Evolutionary conservation across 1,284 basidiomycete genomes (phyloP).

Genomic region (Mycena sp.): DNA sequence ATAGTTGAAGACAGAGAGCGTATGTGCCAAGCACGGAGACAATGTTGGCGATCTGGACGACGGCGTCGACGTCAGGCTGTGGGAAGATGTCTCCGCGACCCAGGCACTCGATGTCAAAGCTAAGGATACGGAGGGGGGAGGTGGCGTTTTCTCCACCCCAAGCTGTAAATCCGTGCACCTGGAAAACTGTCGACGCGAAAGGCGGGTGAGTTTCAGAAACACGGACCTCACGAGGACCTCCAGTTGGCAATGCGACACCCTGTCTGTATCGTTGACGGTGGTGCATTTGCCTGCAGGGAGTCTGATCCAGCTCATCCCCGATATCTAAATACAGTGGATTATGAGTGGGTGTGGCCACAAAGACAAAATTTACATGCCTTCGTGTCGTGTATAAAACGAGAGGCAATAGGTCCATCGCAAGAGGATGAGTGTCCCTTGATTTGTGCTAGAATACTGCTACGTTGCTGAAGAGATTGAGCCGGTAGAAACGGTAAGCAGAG

Average conservation of each 20-base stretch:
- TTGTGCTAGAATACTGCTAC: slow-evolving; percentile 3
- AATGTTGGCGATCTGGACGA: slow-evolving; percentile 82
- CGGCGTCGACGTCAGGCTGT: slow-evolving; percentile 70
- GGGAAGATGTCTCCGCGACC: slow-evolving; percentile 79
- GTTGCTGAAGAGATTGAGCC: not conserved
- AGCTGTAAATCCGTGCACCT: not conserved
- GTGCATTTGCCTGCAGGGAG: not conserved
- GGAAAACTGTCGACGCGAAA: not conserved
- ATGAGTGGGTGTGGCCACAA: not conserved
- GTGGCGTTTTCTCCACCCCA: not conserved
- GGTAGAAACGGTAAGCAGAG: not conserved
- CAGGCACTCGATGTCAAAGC: slow-evolving; percentile 82
- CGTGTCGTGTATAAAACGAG: not conserved
- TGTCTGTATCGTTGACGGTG: not conserved
- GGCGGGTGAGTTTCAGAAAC: not conserved
- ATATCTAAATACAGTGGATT: not conserved
- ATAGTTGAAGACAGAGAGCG: not conserved
- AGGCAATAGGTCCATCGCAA: not conserved
- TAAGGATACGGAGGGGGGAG: slow-evolving; percentile 62
- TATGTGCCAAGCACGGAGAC: slow-evolving; percentile 48
- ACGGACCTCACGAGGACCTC: not conserved
- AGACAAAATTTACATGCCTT: not conserved
- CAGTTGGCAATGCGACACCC: slow-evolving; percentile 1
- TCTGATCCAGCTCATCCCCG: slow-evolving; percentile 12
- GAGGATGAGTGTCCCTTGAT: not conserved